Evolutionary conservation across 495 filamentous ascomycete species (phyloP).

Genomic region (Delitschia confertaspora): DNA sequence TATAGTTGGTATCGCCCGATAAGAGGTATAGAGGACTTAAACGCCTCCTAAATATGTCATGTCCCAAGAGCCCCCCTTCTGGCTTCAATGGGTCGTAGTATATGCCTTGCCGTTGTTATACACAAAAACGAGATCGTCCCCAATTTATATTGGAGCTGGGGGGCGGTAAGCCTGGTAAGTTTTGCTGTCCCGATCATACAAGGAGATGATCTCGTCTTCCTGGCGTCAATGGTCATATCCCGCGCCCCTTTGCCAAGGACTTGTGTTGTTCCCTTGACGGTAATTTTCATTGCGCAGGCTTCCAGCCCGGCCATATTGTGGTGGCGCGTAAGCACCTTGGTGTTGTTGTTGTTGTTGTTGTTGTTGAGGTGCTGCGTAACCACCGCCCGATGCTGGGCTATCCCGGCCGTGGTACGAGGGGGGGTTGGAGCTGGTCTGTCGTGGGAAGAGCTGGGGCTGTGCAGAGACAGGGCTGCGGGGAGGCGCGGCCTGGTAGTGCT

Average conservation of each 20-base stretch:
- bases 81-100: no score
- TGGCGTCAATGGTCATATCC: constrained; percentile 53
- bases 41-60: no score
- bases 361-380: no score
- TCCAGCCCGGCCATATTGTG: constrained; percentile 16
- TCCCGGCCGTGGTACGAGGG: constrained; percentile 28
- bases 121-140: no score
- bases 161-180: no score
- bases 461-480: constrained; percentile 54
- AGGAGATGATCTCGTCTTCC: constrained; percentile 27
- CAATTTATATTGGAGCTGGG: no score
- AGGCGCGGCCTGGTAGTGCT: constrained; percentile 33
- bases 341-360: constrained; percentile 1
- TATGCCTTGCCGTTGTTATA: no score
- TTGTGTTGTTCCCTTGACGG: constrained; percentile 47
- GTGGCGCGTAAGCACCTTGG: no score
- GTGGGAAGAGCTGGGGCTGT: constrained; percentile 45
- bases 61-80: no score
- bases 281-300: constrained; percentile 31
- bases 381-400: constrained; percentile 19
- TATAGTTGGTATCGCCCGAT: no score
- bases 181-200: constrained; percentile 31
- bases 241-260: constrained; percentile 59
- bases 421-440: constrained; percentile 33
- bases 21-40: no score